These are phyloP conservation scores for Podaxis sp. DNA, from an alignment of 768 basidiomycete genomes.

Conservation along the genomic window DNA sequence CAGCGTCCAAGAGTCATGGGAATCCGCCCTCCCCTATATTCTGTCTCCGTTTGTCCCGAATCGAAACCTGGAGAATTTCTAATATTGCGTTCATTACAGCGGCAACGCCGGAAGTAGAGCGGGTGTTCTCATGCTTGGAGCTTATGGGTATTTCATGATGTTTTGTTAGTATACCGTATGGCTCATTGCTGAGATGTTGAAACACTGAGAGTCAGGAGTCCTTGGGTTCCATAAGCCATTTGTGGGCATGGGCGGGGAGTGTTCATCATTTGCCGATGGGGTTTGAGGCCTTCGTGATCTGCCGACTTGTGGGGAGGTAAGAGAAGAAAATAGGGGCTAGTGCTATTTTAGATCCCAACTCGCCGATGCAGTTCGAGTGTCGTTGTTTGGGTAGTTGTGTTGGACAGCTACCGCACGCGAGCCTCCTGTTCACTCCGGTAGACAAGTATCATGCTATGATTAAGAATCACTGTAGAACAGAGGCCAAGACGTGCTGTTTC, in stretches of 20 bases:
- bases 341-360: too few species aligned
- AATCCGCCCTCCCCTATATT: background rate
- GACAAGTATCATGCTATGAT: background rate
- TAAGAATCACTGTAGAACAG: background rate
- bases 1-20: background rate
- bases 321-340: too few species aligned
- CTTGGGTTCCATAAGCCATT: background rate
- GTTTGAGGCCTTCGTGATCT: background rate
- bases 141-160: background rate
- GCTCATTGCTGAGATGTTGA: background rate
- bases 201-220: background rate
- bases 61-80: background rate
- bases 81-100: background rate
- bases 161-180: background rate
- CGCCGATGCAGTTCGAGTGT: too few species aligned
- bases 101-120: background rate
- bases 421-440: background rate
- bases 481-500: background rate
- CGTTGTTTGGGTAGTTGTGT: too few species aligned
- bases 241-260: background rate
- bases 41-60: background rate
- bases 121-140: too few species aligned
- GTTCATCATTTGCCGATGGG: too few species aligned
- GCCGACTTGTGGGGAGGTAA: too few species aligned
- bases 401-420: background rate